phyloP scores from a whole-genome alignment of 2,329 filamentous ascomycete genomes.

The Trichophyton benhamiae region DNA sequence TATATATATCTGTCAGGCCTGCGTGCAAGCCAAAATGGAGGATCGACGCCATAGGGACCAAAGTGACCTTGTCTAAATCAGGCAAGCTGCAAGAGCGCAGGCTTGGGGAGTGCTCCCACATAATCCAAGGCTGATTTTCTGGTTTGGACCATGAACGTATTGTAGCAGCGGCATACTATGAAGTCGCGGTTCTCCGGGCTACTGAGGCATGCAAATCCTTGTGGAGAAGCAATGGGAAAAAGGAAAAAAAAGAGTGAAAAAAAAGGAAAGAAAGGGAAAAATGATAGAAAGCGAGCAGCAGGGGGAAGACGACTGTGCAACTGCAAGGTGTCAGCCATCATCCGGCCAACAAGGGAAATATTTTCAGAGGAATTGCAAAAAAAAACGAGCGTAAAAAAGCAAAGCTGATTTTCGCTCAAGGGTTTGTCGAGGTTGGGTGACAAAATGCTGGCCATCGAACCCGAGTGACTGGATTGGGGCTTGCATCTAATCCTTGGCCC shows the following conservation, averaged over 20 bases:
- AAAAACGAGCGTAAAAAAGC: background rate
- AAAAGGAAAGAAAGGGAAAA: background rate
- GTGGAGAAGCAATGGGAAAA: background rate
- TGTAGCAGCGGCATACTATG: background rate
- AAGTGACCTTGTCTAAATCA: background rate
- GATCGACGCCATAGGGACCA: background rate
- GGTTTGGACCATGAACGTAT: background rate
- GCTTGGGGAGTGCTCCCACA: background rate
- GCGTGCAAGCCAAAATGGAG: background rate
- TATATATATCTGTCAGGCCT: background rate
- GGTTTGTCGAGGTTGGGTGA: background rate
- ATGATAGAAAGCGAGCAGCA: background rate
- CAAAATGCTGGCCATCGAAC: background rate
- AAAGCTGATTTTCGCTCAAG: background rate
- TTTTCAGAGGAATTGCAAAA: slow-evolving; percentile 1
- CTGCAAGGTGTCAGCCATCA: background rate
- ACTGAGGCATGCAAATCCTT: background rate
- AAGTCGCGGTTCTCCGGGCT: background rate
- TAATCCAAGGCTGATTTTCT: background rate
- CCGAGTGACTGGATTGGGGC: background rate
- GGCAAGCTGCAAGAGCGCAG: background rate
- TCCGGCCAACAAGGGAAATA: background rate
- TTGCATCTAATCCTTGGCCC: background rate
- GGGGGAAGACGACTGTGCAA: background rate
- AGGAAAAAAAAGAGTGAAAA: background rate